Percentiles rank a stretch among this genome's conserved stretches.
These are phyloP conservation scores for Hygrophila difformis DNA, from an alignment of 257 asterid species.

Conservation along the genomic window DNA sequence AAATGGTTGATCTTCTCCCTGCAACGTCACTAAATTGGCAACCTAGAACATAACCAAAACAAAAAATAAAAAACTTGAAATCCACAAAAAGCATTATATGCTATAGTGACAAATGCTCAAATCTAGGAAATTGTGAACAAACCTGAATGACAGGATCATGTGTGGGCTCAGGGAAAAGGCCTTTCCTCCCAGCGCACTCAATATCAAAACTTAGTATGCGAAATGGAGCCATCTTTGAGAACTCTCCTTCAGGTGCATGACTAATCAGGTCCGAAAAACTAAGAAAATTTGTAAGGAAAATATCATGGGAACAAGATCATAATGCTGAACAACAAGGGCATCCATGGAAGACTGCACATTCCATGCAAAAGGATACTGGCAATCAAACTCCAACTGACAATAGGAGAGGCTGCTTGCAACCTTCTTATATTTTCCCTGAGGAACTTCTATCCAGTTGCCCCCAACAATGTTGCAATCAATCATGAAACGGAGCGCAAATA, in stretches of 20 bases:
- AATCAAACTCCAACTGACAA: slow-evolving; percentile 86
- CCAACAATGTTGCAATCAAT: slow-evolving; percentile 90
- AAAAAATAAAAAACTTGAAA: slow-evolving; percentile 16
- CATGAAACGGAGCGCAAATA: slow-evolving; percentile 98
- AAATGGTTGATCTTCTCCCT: slow-evolving; percentile 88
- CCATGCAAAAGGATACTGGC: slow-evolving; percentile 71
- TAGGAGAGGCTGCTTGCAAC: slow-evolving; percentile 47
- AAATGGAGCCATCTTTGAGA: slow-evolving; percentile 98
- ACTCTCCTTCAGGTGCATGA: slow-evolving; percentile 92
- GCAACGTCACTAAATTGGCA: slow-evolving; percentile 88
- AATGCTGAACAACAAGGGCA: slow-evolving; percentile 4
- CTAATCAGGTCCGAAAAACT: slow-evolving; percentile 80
- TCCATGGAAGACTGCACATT: slow-evolving; percentile 5
- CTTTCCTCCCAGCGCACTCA: slow-evolving; percentile 99
- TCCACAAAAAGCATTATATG: slow-evolving; percentile 17
- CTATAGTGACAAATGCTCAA: background rate
- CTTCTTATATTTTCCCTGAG: slow-evolving; percentile 69
- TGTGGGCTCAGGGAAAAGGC: slow-evolving; percentile 91
- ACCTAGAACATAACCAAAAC: slow-evolving; percentile 41
- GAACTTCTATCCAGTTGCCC: slow-evolving; percentile 95
- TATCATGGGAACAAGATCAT: slow-evolving; percentile 9
- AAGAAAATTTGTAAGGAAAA: slow-evolving; percentile 30
- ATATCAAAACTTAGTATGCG: slow-evolving; percentile 96
- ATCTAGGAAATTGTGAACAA: slow-evolving; percentile 2
- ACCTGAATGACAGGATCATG: slow-evolving; percentile 99